phyloP scores from a whole-genome alignment of 371 early-diverging fungal genomes.

The Saksenaea vasiformis region DNA sequence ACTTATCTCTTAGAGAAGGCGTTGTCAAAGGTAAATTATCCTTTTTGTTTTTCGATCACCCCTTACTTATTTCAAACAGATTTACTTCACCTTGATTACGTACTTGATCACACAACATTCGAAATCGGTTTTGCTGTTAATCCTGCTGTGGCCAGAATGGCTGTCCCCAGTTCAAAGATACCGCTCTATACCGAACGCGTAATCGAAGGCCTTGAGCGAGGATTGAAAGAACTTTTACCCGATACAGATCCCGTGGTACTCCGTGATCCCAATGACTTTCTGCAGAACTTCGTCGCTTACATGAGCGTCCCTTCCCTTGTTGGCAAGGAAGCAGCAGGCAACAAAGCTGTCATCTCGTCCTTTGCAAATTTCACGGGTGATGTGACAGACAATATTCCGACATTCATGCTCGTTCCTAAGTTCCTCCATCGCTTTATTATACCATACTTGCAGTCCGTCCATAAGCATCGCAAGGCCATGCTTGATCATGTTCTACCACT shows the following conservation, averaged over 20 bases:
- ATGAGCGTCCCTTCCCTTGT: conserved; percentile 42
- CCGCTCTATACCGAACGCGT: conserved; percentile 20
- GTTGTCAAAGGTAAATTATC: conserved; percentile 24
- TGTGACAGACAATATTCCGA: conserved; percentile 26
- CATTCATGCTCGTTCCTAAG: conserved; percentile 23
- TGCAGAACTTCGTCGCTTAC: conserved; percentile 39
- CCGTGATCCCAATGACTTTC: conserved; percentile 18
- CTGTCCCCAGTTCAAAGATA: conserved; percentile 21
- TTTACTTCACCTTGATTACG: conserved; percentile 33
- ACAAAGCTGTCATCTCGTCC: conserved; percentile 29
- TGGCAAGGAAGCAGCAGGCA: conserved; percentile 28
- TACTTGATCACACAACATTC: conserved; percentile 21
- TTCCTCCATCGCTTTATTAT: conserved; percentile 24
- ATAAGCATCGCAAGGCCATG: conserved; percentile 31
- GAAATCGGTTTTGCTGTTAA: conserved; percentile 33
- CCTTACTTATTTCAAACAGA: conserved; percentile 13
- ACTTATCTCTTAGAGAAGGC: conserved; percentile 35
- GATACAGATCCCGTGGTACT: conserved; percentile 8
- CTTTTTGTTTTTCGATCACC: not conserved
- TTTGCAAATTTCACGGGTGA: conserved; percentile 42
- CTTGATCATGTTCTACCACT: conserved; percentile 22
- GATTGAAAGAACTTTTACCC: conserved; percentile 11
- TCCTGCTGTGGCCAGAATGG: conserved; percentile 24
- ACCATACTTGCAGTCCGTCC: conserved; percentile 27
- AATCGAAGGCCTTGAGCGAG: conserved; percentile 23